Percentiles rank a stretch among this genome's conserved stretches.
Evolutionary conservation across 2,329 filamentous ascomycete species (phyloP).

Genomic region (Paecilomyces dactylethromorphus): DNA sequence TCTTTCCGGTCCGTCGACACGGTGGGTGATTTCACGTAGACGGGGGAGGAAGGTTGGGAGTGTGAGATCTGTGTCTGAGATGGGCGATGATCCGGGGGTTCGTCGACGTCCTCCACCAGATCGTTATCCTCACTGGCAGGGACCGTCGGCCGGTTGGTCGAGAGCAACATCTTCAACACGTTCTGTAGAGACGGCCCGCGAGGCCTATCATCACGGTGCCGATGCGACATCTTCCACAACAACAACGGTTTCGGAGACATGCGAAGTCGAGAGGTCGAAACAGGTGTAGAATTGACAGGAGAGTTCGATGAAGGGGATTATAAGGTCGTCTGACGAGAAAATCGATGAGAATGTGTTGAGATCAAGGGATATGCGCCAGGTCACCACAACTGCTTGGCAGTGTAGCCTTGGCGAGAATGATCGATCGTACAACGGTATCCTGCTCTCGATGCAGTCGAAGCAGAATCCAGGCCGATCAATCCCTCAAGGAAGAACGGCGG

Average conservation of each 20-base stretch:
- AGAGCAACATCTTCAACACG: conserved; percentile 39
- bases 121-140: conserved; percentile 52
- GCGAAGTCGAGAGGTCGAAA: not conserved
- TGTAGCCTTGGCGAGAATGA: not conserved
- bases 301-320: not conserved
- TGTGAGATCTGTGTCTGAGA: conserved; percentile 16
- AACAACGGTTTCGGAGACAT: not conserved
- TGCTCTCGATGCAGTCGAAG: not conserved
- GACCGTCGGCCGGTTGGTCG: conserved; percentile 33
- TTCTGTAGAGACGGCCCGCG: conserved; percentile 28
- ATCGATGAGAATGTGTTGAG: not conserved
- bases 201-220: conserved; percentile 4
- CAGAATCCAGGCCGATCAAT: not conserved
- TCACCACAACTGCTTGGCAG: not conserved
- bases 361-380: not conserved
- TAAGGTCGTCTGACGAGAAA: not conserved
- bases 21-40: conserved; percentile 43
- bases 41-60: conserved; percentile 19
- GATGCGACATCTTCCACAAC: conserved; percentile 5
- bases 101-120: conserved; percentile 69
- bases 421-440: not conserved
- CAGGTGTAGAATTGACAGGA: not conserved
- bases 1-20: conserved; percentile 55
- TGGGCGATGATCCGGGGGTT: conserved; percentile 64
- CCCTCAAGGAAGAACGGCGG: not conserved